Percentiles rank a stretch among this genome's conserved stretches.
Evolutionary conservation across 768 basidiomycete genomes (phyloP).

Genomic region (Leccinum fibrillosum): DNA sequence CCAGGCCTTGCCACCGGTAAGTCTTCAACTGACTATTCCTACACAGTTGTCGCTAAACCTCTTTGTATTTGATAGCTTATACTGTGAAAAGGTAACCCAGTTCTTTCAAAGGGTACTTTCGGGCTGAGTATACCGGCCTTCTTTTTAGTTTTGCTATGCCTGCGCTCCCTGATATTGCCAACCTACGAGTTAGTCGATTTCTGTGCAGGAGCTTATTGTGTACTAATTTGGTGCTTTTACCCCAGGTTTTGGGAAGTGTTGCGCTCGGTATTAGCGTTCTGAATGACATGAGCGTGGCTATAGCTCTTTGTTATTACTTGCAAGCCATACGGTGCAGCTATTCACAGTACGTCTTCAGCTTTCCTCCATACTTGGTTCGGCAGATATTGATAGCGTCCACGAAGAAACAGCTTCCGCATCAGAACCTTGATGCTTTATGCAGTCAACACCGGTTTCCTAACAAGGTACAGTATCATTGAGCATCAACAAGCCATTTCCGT

Average conservation of each 20-base stretch:
- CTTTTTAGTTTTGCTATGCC: constrained; percentile 38
- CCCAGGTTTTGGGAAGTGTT: constrained; percentile 44
- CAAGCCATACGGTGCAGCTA: constrained; percentile 51
- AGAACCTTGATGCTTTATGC: constrained; percentile 55
- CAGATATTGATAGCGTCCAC: constrained; percentile 4
- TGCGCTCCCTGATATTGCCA: constrained; percentile 39
- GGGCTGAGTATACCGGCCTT: background rate
- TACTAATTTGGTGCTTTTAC: background rate
- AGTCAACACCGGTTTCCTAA: constrained; percentile 60
- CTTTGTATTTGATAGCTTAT: constrained; percentile 33
- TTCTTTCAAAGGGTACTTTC: background rate
- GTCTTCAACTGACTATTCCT: constrained; percentile 2
- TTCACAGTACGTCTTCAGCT: constrained; percentile 32
- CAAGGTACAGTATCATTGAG: constrained; percentile 39
- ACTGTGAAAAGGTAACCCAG: constrained; percentile 41
- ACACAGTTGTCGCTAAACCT: background rate
- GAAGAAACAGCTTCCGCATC: constrained; percentile 53
- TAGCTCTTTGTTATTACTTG: constrained; percentile 52
- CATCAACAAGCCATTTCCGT: background rate
- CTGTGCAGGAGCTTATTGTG: background rate
- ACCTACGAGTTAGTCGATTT: constrained; percentile 40
- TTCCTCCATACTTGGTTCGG: background rate
- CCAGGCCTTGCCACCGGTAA: constrained; percentile 40
- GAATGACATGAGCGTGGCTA: constrained; percentile 52
- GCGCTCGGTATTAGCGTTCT: constrained; percentile 47